Base-by-base conservation (phyloP, 805 yeast species). In the Metschnikowia dekortorum region DNA sequence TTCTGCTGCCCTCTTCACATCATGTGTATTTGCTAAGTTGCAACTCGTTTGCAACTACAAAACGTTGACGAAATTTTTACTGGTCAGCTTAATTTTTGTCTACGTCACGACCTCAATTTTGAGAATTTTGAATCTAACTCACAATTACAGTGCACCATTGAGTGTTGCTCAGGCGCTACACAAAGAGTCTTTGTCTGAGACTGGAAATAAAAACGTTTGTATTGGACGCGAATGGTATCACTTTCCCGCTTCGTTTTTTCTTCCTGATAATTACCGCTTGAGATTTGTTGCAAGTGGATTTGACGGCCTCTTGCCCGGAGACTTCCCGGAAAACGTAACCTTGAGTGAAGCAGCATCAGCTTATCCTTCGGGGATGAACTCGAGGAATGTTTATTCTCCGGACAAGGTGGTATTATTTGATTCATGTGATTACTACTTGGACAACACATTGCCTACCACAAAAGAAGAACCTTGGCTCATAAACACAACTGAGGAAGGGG, bases 141-240 rank as follows among this genome's bases (percentile, higher is more conserved):
- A 68, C 9, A 88, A 87, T 60, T 90, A 91, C 62, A 70, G 81
- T 31, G 88, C 96, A 0, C 96, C 97, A 6, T 67, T 89, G 46
- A 57, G 70, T 0, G 80, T 85, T 1, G 85, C 82, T 59, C 58
- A 69, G n/a, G 71, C 78, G 11, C 75, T 77, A 29, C 50, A 53
- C 1, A 49, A 62, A 16, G 18, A 57, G 2, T 53, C 57, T 0
- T 22, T 30, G 30, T 36, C 52, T 5, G 6, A 58, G 60, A 3
- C 44, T 53, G 11, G 70, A 68, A 35, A 42, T 18, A 36, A 43
- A 7, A 85, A 82, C 56, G 85, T 92, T 0, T 92, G 98, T 67
- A 76, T 87, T n/a, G 97, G 97, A 2, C 78, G 96, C 51, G 97
- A 92, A 69, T 91, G 97, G 97, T 89, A 89, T 61, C 87, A 92